Evolutionary conservation across 148 eudicot species (phyloP).

Genomic region (Chenopodium suecicum): DNA sequence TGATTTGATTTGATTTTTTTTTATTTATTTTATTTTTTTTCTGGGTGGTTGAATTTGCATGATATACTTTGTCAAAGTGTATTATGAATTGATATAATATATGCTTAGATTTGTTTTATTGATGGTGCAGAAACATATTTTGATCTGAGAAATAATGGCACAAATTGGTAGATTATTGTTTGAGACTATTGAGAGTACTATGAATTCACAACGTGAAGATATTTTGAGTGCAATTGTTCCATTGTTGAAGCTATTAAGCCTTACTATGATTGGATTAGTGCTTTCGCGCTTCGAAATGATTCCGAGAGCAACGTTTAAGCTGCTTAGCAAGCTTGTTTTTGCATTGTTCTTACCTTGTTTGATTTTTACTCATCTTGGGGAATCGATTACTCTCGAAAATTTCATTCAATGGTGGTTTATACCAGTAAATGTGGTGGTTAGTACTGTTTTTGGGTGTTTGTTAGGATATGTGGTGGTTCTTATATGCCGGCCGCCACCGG

Average conservation of each 20-base stretch:
- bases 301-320: slow-evolving; percentile 56
- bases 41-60: not conserved
- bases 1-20: not conserved
- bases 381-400: slow-evolving; percentile 52
- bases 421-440: slow-evolving; percentile 61
- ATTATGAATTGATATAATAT: not conserved
- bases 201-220: slow-evolving; percentile 42
- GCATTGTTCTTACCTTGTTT: slow-evolving; percentile 64
- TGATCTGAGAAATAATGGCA: slow-evolving; percentile 29
- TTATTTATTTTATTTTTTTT: not conserved
- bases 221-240: slow-evolving; percentile 54
- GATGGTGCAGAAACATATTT: slow-evolving; percentile 22
- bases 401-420: slow-evolving; percentile 64
- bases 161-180: slow-evolving; percentile 26
- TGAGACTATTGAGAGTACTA: slow-evolving; percentile 17
- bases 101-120: slow-evolving; percentile 9
- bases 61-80: not conserved
- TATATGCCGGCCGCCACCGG: slow-evolving; percentile 58
- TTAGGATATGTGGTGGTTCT: slow-evolving; percentile 59
- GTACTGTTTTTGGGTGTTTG: slow-evolving; percentile 53
- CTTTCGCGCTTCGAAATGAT: slow-evolving; percentile 51
- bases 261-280: slow-evolving; percentile 44
- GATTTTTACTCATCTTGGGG: slow-evolving; percentile 55
- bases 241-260: slow-evolving; percentile 50
- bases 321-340: slow-evolving; percentile 75